phyloP scores from a whole-genome alignment of 371 early-diverging fungal genomes.

The Mortierella sp. region DNA sequence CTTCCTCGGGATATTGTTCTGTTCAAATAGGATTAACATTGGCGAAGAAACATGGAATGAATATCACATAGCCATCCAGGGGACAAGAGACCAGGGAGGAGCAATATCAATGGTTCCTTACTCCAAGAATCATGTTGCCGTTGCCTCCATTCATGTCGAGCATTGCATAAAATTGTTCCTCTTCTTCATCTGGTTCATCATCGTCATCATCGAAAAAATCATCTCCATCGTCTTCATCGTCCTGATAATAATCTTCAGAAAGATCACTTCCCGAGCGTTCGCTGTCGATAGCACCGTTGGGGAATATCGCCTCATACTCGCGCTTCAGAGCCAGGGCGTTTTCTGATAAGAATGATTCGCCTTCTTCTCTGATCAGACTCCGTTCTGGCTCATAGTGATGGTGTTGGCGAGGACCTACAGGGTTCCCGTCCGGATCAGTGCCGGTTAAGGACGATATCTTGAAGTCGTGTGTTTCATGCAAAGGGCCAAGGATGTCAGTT shows the following conservation, averaged over 20 bases:
- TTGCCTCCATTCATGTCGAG: constrained; percentile 36
- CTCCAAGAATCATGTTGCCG: constrained; percentile 46
- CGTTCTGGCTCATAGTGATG: constrained; percentile 1
- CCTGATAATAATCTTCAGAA: constrained; percentile 22
- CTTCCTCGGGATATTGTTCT: constrained; percentile 52
- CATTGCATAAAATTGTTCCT: constrained; percentile 36
- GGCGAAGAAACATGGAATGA: not conserved
- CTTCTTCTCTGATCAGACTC: constrained; percentile 14
- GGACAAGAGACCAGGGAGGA: not conserved
- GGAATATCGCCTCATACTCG: constrained; percentile 33
- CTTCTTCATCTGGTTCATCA: constrained; percentile 29
- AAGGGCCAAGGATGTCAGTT: constrained; percentile 42
- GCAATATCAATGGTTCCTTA: constrained; percentile 11
- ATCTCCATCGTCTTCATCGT: constrained; percentile 27
- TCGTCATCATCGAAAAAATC: constrained; percentile 24
- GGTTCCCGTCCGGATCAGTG: constrained; percentile 13
- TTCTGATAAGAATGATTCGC: constrained; percentile 27
- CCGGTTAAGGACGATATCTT: constrained; percentile 40
- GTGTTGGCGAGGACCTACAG: constrained; percentile 2
- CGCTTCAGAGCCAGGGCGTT: constrained; percentile 25
- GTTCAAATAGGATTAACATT: not conserved
- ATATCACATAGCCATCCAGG: not conserved
- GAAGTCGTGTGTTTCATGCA: constrained; percentile 44
- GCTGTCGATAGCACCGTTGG: constrained; percentile 39
- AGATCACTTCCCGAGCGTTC: constrained; percentile 44